phyloP scores from a whole-genome alignment of 2,329 filamentous ascomycete genomes.

The Fusarium nygamai region DNA sequence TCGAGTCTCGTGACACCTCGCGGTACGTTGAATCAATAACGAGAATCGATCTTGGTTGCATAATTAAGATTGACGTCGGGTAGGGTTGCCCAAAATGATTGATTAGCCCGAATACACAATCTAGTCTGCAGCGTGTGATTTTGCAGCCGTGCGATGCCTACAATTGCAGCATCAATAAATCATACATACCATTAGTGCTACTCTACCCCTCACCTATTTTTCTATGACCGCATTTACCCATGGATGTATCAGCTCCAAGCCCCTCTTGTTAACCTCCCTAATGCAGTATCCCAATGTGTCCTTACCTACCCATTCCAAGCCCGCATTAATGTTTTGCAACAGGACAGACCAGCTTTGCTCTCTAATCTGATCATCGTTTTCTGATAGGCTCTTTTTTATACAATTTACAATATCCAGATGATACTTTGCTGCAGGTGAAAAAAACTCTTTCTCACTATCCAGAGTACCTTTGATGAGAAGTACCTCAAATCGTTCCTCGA shows the following conservation, averaged over 20 bases:
- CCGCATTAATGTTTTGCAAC: fast-evolving
- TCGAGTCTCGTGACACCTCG: neutral
- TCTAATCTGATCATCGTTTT: fast-evolving
- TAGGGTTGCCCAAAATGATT: neutral
- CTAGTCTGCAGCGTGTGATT: too few relatives aligned
- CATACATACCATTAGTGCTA: neutral
- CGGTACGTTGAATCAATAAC: too few relatives aligned
- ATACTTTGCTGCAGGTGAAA: neutral
- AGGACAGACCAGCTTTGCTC: neutral
- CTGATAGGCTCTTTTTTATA: fast-evolving
- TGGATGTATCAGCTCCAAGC: neutral
- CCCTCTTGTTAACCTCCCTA: fast-evolving
- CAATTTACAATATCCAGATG: neutral
- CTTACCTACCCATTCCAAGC: fast-evolving
- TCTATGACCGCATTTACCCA: neutral
- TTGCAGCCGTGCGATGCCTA: too few relatives aligned
- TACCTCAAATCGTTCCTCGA: neutral
- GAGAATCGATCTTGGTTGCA: neutral
- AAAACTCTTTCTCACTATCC: fast-evolving
- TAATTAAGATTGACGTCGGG: neutral
- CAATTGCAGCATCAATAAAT: too few relatives aligned
- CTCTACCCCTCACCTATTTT: neutral
- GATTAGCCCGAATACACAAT: too few relatives aligned
- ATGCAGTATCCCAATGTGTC: fast-evolving
- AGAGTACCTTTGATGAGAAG: fast-evolving